Evolutionary conservation across 768 basidiomycete genomes (phyloP), one percentile per base, ranked within the genome.

Genomic region (Coprinopsis marcescibilis): DNA sequence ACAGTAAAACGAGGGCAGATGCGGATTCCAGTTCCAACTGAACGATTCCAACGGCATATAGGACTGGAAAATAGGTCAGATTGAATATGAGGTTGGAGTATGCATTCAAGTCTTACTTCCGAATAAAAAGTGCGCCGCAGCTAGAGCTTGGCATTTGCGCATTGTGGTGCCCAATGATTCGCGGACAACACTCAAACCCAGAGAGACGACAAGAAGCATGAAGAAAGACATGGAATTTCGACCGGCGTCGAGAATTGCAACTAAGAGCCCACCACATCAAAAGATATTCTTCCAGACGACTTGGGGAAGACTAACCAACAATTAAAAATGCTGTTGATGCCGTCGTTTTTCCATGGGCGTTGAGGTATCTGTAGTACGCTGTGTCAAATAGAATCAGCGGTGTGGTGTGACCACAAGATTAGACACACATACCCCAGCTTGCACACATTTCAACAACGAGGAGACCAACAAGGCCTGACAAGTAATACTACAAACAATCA

Each of bases 341-440:
- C 2, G 81, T 71, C 33, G 81, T 76, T 55, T 71, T 82, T 14
- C 83, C 87, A 52, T 91, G 87, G 2, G 84, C 85, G 61, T 98
- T 98, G 52, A 97, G 80, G 63, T 92, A 97, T 46, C 91, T 81
- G 62, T 97, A 96, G 66, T 98, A 99, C 2, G 80, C 92, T 85
- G 57, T 36, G 45, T 24, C 17, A 53, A 23, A 14, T n/a, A n/a
- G n/a, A n/a, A n/a, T n/a, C n/a, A n/a, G n/a, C n/a, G n/a, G n/a
- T n/a, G n/a, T 45, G 13, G 46, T 57, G 21, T 57, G 52, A 24
- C 26, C 19, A 20, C 19, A 44, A 8, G 39, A 10, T 6, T 40
- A 48, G 14, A 24, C 6, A 7, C 14, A 65, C 76, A 49, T 49
- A 85, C 89, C 85, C 82, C 85, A 93, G 58, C 86, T 88, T 5